Evolutionary conservation across 148 eudicot genomes (phyloP).

Genomic region (Camellia japonica): DNA sequence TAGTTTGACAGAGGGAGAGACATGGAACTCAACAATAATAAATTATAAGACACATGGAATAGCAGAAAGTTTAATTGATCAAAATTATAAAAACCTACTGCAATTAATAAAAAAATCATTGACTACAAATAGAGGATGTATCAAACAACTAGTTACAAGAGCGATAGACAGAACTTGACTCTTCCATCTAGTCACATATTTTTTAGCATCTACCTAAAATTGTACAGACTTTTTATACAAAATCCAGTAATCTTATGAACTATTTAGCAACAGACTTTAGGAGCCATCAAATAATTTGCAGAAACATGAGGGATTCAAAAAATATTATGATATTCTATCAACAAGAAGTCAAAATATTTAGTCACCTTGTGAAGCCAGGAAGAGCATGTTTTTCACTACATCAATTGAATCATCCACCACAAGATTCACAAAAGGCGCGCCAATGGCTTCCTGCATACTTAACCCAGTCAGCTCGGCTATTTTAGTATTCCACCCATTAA

Average conservation of each 20-base stretch:
- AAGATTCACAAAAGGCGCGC: constrained; percentile 47
- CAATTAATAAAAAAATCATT: not conserved
- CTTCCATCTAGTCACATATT: not conserved
- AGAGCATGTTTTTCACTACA: constrained; percentile 42
- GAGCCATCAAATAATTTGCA: not conserved
- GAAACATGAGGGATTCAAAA: not conserved
- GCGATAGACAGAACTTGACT: not conserved
- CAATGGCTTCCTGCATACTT: constrained; percentile 52
- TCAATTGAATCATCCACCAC: constrained; percentile 53
- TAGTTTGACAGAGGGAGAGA: not conserved
- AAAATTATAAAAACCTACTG: not conserved
- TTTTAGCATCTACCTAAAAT: not conserved
- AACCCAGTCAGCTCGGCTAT: constrained; percentile 76
- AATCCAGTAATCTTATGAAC: not conserved
- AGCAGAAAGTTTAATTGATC: not conserved
- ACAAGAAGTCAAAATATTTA: constrained; percentile 4
- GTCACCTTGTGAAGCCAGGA: constrained; percentile 66
- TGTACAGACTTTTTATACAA: not conserved
- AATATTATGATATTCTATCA: not conserved
- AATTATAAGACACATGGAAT: not conserved
- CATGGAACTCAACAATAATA: constrained; percentile 8
- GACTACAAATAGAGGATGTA: constrained; percentile 1
- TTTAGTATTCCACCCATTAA: constrained; percentile 83
- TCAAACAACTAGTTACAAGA: not conserved
- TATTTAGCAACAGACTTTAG: not conserved